Evolutionary conservation across 768 basidiomycete genomes (phyloP).

Genomic region (Peribolospora kevripleyi): DNA sequence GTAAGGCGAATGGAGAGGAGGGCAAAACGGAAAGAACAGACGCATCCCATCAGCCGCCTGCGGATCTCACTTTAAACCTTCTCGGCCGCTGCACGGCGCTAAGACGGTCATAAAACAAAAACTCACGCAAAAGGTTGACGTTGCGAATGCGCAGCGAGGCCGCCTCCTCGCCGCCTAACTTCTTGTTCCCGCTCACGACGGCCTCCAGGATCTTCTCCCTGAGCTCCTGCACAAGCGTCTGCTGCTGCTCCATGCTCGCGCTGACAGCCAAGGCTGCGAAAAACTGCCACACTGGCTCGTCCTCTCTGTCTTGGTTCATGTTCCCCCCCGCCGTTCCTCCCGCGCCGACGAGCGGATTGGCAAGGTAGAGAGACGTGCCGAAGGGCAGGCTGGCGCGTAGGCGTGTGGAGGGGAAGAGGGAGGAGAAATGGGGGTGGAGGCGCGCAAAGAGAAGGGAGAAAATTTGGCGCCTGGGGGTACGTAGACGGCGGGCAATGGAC

Average conservation of each 20-base stretch:
- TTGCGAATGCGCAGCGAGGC: too few species aligned
- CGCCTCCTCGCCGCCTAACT: slow-evolving; percentile 18
- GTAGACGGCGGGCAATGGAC: slow-evolving; percentile 6
- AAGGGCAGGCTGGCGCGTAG: slow-evolving; percentile 24
- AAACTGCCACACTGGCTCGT: slow-evolving; percentile 89
- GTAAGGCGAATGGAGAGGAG: too few species aligned
- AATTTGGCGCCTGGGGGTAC: slow-evolving; percentile 43
- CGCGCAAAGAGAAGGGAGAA: slow-evolving; percentile 69
- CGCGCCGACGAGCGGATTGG: slow-evolving; percentile 8
- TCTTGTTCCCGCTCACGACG: slow-evolving; percentile 40
- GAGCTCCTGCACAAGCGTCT: slow-evolving; percentile 53
- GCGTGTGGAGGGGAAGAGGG: slow-evolving; percentile 76
- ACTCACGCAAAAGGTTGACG: too few species aligned
- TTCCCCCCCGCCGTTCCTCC: slow-evolving; percentile 30
- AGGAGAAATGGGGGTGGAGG: slow-evolving; percentile 46
- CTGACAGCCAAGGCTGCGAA: slow-evolving; percentile 65
- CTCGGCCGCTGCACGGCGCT: too few species aligned
- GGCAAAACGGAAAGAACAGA: too few species aligned
- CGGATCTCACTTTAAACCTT: too few species aligned
- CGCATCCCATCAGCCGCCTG: too few species aligned
- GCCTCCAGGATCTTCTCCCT: slow-evolving; percentile 87
- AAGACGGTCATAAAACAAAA: too few species aligned
- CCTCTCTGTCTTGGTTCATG: slow-evolving; percentile 24
- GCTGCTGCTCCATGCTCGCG: slow-evolving; percentile 61
- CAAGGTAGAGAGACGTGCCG: slow-evolving; percentile 20